These are phyloP conservation scores for Cladosporium cucumerinum DNA, from an alignment of 2,329 filamentous ascomycete genomes.

Conservation along the genomic window DNA sequence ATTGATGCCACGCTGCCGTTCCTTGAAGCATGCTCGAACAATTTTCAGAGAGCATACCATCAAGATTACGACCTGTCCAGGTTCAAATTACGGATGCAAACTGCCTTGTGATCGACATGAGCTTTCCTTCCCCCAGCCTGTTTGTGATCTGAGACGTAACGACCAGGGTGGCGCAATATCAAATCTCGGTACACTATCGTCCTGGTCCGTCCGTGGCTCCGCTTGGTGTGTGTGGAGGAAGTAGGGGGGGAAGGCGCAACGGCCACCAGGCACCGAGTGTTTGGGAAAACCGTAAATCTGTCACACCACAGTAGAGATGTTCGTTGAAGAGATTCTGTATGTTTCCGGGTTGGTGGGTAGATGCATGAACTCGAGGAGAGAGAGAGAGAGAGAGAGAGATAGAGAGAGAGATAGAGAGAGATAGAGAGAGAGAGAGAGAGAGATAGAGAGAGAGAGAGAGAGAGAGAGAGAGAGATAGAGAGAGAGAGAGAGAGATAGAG, in stretches of 20 bases:
- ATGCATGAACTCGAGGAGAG: not conserved
- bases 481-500: no score
- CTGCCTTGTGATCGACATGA: not conserved
- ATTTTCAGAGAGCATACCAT: not conserved
- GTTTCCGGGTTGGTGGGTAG: not conserved
- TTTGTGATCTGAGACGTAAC: constrained; percentile 11
- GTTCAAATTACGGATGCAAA: not conserved
- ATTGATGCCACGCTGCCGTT: not conserved
- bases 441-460: no score
- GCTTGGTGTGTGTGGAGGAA: not conserved
- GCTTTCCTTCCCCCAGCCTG: not conserved
- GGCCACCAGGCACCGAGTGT: not conserved
- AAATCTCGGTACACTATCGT: constrained; percentile 10
- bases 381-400: no score
- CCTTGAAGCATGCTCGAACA: not conserved
- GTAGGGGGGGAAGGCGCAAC: not conserved
- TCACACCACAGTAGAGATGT: not conserved
- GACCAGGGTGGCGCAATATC: constrained; percentile 8
- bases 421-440: no score
- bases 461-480: no score
- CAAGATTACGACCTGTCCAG: not conserved
- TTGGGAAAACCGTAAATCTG: not conserved
- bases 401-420: no score
- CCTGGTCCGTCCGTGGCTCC: not conserved
- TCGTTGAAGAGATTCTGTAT: not conserved